A percentile compares a stretch with the other conserved stretches of the same genome.
Conservation (phyloP, 2,329 filamentous ascomycete species). For the Drechslera avenae region DNA sequence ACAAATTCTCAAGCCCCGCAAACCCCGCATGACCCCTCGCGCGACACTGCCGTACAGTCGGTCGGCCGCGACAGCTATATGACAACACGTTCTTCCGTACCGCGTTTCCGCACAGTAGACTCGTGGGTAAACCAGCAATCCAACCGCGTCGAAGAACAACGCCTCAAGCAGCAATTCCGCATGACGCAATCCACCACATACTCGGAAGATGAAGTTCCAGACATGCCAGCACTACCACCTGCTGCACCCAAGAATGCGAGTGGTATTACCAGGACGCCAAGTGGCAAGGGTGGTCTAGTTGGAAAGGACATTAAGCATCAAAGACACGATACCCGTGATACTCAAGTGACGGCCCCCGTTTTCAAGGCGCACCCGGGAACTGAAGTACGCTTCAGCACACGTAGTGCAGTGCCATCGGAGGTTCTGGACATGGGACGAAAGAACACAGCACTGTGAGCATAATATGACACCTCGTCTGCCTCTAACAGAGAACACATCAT, state of each 20-base stretch:
- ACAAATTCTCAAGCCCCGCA: constrained; percentile 49
- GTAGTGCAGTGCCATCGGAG: constrained; percentile 47
- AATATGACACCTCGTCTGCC: background rate
- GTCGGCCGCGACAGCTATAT: constrained; percentile 44
- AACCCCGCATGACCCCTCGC: constrained; percentile 42
- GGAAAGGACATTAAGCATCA: constrained; percentile 43
- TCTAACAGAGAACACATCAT: background rate
- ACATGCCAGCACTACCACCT: constrained; percentile 19
- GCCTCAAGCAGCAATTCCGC: constrained; percentile 43
- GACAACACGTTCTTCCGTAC: constrained; percentile 44
- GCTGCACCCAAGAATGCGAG: constrained; percentile 36
- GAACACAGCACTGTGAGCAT: constrained; percentile 26
- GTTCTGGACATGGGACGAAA: constrained; percentile 42
- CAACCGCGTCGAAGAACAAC: constrained; percentile 44
- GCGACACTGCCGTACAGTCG: constrained; percentile 34
- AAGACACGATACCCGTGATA: constrained; percentile 44
- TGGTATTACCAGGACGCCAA: constrained; percentile 7
- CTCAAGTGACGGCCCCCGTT: constrained; percentile 48
- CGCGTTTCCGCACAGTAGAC: constrained; percentile 50
- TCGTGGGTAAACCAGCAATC: constrained; percentile 50
- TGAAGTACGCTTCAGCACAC: constrained; percentile 47
- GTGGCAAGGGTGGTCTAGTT: constrained; percentile 28
- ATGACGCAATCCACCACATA: constrained; percentile 38
- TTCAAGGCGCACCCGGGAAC: constrained; percentile 49
- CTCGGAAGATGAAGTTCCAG: constrained; percentile 22